Conservation (phyloP, 345 rosid genomes). For the Aurinia saxatilis region DNA sequence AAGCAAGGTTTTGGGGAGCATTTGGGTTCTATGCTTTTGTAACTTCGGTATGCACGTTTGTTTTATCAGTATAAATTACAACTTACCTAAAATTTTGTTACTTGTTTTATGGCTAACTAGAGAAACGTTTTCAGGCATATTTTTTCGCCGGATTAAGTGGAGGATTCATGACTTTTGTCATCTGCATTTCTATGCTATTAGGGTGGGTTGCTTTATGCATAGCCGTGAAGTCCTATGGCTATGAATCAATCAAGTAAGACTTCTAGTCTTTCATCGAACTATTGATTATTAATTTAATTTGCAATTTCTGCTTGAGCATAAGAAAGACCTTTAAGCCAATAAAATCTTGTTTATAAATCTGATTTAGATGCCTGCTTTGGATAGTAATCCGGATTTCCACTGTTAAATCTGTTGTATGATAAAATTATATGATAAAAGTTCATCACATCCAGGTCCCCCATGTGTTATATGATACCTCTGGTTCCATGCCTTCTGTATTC, state of each 20-base stretch:
- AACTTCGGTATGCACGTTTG: slow-evolving; percentile 52
- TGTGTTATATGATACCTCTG: slow-evolving; percentile 58
- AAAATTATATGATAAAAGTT: slow-evolving; percentile 20
- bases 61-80: not conserved
- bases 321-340: not conserved
- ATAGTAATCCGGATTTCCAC: not conserved
- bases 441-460: slow-evolving; percentile 58
- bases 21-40: slow-evolving; percentile 67
- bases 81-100: not conserved
- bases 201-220: slow-evolving; percentile 68
- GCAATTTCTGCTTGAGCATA: not conserved
- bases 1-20: slow-evolving; percentile 99
- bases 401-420: slow-evolving; percentile 20
- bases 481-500: slow-evolving; percentile 67
- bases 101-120: slow-evolving; percentile 16
- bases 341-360: not conserved
- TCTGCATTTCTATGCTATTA: slow-evolving; percentile 62
- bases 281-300: not conserved
- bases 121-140: slow-evolving; percentile 52
- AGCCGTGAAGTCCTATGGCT: slow-evolving; percentile 41
- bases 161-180: slow-evolving; percentile 67
- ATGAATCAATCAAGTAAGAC: slow-evolving; percentile 50
- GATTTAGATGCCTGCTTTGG: not conserved
- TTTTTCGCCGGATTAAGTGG: slow-evolving; percentile 74
- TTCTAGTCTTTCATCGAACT: not conserved